Percentiles rank a stretch among this genome's conserved stretches.
These are phyloP conservation scores for Leccinum truebloodii DNA, from an alignment of 768 basidiomycete species.

Conservation along the genomic window DNA sequence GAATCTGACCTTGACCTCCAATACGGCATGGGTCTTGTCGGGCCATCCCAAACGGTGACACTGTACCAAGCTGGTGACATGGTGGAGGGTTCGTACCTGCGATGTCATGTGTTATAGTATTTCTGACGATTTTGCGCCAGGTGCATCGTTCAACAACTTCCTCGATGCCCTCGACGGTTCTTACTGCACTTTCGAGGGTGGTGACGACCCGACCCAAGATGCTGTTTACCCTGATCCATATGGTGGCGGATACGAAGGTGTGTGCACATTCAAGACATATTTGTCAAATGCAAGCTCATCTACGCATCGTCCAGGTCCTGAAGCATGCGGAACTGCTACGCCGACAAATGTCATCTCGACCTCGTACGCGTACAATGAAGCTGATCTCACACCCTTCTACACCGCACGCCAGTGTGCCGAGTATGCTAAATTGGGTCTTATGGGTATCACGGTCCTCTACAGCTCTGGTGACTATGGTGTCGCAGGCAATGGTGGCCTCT, in stretches of 20 bases:
- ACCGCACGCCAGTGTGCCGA: constrained; percentile 44
- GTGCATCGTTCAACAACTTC: constrained; percentile 34
- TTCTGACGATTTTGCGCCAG: constrained; percentile 5
- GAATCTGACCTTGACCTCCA: constrained; percentile 37
- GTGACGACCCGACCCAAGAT: constrained; percentile 33
- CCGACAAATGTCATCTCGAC: constrained; percentile 43
- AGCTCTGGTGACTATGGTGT: constrained; percentile 48
- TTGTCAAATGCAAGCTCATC: background rate
- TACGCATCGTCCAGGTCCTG: constrained; percentile 19
- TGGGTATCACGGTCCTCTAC: constrained; percentile 45
- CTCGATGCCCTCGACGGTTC: constrained; percentile 37
- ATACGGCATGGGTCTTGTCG: constrained; percentile 33
- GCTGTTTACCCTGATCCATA: constrained; percentile 26
- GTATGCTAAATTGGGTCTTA: constrained; percentile 46
- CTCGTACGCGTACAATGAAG: constrained; percentile 42
- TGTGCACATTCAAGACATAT: background rate
- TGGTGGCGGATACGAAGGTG: constrained; percentile 25
- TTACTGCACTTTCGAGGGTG: constrained; percentile 38
- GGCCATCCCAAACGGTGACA: constrained; percentile 3
- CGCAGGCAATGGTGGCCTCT: constrained; percentile 35
- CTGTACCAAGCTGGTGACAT: constrained; percentile 35
- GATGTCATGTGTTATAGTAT: background rate
- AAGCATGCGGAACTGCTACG: constrained; percentile 38
- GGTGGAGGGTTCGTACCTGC: constrained; percentile 21
- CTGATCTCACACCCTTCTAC: constrained; percentile 34